These are phyloP conservation scores for Pleurotus pulmonarius DNA, from an alignment of 768 basidiomycete genomes.

Conservation along the genomic window DNA sequence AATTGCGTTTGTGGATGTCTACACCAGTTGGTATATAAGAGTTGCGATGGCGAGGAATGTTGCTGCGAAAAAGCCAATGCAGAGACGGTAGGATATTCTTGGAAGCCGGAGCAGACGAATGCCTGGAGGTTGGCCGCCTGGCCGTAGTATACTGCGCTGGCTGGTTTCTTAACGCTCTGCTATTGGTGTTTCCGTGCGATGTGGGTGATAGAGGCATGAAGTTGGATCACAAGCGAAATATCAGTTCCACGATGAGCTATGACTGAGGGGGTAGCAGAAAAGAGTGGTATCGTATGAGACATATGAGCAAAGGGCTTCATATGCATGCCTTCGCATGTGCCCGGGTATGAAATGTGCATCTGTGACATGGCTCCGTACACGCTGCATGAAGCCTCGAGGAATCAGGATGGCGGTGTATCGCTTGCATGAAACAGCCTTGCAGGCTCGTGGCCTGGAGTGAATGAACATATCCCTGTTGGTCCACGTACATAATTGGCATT, in stretches of 20 bases:
- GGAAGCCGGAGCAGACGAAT: not conserved
- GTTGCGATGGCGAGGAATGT: slow-evolving; percentile 62
- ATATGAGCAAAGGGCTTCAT: slow-evolving; percentile 1
- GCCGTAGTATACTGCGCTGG: not conserved
- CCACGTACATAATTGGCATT: slow-evolving; percentile 3
- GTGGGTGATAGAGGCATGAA: slow-evolving; percentile 2
- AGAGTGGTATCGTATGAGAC: not conserved
- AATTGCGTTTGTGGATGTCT: slow-evolving; percentile 63
- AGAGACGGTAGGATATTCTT: slow-evolving; percentile 29
- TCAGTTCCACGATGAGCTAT: slow-evolving; percentile 3
- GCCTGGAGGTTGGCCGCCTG: slow-evolving; percentile 3
- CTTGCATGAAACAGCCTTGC: not conserved
- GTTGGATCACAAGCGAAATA: slow-evolving; percentile 5
- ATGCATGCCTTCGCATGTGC: slow-evolving; percentile 4
- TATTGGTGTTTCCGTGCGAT: slow-evolving; percentile 4
- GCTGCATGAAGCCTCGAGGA: not conserved
- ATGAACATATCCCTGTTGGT: not conserved
- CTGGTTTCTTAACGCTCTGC: not conserved
- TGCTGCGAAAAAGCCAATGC: slow-evolving; percentile 75
- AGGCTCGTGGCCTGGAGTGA: not conserved
- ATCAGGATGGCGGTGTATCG: slow-evolving; percentile 2
- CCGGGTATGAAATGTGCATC: not conserved
- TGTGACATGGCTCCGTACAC: not conserved
- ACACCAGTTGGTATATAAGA: slow-evolving; percentile 45
- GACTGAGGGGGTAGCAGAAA: not conserved